These are phyloP conservation scores for Crithidia fasciculata DNA, from an alignment of 208 protist species.

Conservation along the genomic window DNA sequence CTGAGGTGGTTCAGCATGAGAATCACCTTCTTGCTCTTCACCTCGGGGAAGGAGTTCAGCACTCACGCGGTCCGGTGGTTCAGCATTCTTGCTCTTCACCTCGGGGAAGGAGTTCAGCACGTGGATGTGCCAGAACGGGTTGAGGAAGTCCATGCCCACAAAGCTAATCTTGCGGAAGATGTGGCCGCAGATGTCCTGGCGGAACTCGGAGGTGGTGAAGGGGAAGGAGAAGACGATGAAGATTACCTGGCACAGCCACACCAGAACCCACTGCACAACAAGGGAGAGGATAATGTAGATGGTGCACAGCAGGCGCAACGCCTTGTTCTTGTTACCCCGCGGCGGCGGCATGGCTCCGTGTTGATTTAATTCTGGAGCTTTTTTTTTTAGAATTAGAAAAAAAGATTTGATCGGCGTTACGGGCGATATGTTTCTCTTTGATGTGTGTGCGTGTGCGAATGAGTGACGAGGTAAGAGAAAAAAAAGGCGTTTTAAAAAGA, in stretches of 20 bases:
- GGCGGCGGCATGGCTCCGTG: not conserved
- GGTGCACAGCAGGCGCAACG: constrained; percentile 57
- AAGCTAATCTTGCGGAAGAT: constrained; percentile 80
- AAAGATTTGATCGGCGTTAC: too few species aligned
- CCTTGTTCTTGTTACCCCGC: constrained; percentile 23
- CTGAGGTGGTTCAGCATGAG: constrained; percentile 90
- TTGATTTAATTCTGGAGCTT: not conserved
- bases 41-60: constrained; percentile 69
- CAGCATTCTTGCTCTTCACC: too few species aligned
- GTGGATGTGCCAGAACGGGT: constrained; percentile 83
- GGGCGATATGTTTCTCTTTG: too few species aligned
- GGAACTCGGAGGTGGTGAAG: constrained; percentile 61
- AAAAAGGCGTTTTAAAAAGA: too few species aligned
- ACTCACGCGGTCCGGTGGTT: too few species aligned
- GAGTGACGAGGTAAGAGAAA: too few species aligned
- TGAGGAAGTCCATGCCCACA: constrained; percentile 63
- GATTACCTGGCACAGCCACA: constrained; percentile 70
- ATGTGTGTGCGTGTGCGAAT: too few species aligned
- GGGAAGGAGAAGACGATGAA: constrained; percentile 64
- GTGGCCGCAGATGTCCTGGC: constrained; percentile 73
- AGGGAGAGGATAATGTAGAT: constrained; percentile 61
- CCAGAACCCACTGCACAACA: constrained; percentile 57
- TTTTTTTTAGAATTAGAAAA: too few species aligned
- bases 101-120: too few species aligned
- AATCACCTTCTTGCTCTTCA: constrained; percentile 68